Base-by-base conservation (phyloP, 2,329 filamentous ascomycete species). In the Leptographium radiaticola region DNA sequence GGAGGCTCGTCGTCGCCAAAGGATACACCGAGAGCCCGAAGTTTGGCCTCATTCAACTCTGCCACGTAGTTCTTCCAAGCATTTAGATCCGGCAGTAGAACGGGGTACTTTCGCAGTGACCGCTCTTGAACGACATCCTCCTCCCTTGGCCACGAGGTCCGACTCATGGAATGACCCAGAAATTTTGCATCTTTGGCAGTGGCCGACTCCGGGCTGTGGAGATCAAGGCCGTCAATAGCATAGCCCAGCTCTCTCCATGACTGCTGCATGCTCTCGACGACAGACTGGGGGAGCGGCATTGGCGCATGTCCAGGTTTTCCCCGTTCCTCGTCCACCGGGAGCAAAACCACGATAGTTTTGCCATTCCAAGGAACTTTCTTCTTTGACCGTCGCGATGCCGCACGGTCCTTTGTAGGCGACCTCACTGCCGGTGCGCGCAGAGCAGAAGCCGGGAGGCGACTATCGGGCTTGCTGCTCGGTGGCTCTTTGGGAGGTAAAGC, bases 11-110 rank as follows among this genome's bases (percentile, higher is more conserved):
- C 84, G 49, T 85, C 82, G 39, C 83, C 87, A 57, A 87, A 76
- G 18, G 82, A 89, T 13, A 97, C 93, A 59, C 93, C 93, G 53
- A 98, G 76, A 51, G 91, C 90, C 57, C 89, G 83, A 52, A 98
- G 75, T 70, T 96, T 98, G 57, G 91, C 89, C 70, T 98, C 93
- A 60, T 87, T 83, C 39, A 97, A 73, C 60, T 86, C 84, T 53
- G 86, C 79, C 55, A 90, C 86, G 67, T 97, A 95, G 31, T 81
- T 75, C 63, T 88, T 85, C 79, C 79, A 82, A 1, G 77, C 74
- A 65, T 83, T 81, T 58, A 85, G 70, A 62, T 88, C 84, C 2
- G 87, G 86, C 56, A 93, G 74, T 30, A 76, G 75, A 39, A 93
- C 83, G 53, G 73, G 75, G 63, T 74, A 84, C n/a, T 66, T 67